phyloP scores from a whole-genome alignment of 306 rosid species.

The Adenanthera pavonina region DNA sequence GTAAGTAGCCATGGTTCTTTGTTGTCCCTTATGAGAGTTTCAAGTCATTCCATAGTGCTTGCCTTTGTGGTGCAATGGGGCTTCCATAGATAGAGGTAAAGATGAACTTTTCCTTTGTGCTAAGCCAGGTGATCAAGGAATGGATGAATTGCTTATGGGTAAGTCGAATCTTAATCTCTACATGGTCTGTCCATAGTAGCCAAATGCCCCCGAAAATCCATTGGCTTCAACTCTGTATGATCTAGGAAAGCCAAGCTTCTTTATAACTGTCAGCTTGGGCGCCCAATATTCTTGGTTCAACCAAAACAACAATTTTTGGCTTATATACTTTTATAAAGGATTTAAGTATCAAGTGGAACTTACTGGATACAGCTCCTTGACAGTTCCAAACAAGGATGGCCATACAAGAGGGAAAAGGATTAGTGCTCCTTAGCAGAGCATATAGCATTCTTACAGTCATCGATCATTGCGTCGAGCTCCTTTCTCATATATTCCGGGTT shows the following conservation, averaged over 20 bases:
- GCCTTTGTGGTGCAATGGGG: no score
- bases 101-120: no score
- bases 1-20: no score
- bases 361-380: background rate
- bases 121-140: no score
- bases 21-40: no score
- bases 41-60: no score
- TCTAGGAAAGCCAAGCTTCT: accelerated
- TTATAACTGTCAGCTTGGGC: background rate
- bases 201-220: background rate
- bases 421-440: no score
- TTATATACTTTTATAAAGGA: background rate
- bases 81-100: no score
- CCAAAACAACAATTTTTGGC: background rate
- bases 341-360: background rate
- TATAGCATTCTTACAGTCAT: background rate
- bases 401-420: no score
- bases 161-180: accelerated
- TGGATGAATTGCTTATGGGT: background rate
- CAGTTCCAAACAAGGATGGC: background rate
- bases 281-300: background rate
- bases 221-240: background rate
- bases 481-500: no score
- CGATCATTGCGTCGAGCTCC: no score
- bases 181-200: accelerated